These are phyloP conservation scores for Cymbidium sinense DNA, from an alignment of 106 monocot genomes.

Conservation along the genomic window DNA sequence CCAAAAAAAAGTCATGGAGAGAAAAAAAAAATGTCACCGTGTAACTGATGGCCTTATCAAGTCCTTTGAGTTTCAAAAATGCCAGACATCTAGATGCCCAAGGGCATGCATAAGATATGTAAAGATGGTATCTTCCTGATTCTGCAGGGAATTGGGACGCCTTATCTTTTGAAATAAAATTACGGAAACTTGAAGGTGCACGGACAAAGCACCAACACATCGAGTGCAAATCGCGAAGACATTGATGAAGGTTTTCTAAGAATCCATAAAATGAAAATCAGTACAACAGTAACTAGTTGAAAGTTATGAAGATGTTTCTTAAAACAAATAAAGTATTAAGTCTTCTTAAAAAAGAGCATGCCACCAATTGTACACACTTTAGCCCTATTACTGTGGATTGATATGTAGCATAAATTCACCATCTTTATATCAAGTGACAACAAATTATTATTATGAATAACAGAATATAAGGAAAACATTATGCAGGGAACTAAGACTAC, in stretches of 20 bases:
- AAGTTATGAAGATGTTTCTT: not conserved
- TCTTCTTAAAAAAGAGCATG: not conserved
- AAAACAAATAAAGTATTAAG: not conserved
- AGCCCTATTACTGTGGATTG: not conserved
- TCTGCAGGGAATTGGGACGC: constrained; percentile 70
- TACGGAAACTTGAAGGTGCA: constrained; percentile 66
- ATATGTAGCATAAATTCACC: not conserved
- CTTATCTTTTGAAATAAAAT: constrained; percentile 60
- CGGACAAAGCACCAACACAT: constrained; percentile 77
- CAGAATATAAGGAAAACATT: not conserved
- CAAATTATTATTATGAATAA: not conserved
- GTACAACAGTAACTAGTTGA: not conserved
- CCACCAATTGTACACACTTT: not conserved
- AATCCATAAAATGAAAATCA: not conserved
- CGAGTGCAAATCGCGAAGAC: constrained; percentile 52
- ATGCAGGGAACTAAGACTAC: not conserved
- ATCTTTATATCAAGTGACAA: not conserved
- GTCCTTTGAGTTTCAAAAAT: constrained; percentile 79
- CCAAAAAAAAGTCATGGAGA: not conserved
- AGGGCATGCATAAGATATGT: constrained; percentile 93
- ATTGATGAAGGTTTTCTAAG: constrained; percentile 19
- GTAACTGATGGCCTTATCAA: constrained; percentile 68
- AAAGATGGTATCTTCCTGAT: constrained; percentile 88
- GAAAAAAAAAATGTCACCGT: constrained; percentile 29
- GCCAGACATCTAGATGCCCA: constrained; percentile 94